These are phyloP conservation scores for Pythium volutum DNA, from an alignment of 352 stramenopile species.

Conservation along the genomic window DNA sequence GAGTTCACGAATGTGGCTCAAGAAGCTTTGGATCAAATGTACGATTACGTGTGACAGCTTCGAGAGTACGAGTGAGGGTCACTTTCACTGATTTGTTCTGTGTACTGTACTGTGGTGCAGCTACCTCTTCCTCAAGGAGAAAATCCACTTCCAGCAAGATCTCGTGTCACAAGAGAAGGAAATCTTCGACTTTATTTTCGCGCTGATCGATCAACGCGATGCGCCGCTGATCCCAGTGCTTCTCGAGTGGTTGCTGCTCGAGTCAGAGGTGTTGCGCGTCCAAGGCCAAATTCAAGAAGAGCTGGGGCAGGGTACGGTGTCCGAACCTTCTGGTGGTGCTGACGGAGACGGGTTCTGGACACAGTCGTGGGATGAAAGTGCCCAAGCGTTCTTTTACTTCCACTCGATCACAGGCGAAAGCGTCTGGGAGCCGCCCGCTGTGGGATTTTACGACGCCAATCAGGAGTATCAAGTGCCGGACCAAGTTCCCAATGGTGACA, in stretches of 20 bases:
- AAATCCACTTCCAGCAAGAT: conserved; percentile 71
- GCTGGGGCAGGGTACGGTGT: conserved; percentile 24
- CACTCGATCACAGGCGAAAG: conserved; percentile 55
- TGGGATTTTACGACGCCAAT: conserved; percentile 65
- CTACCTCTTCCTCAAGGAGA: conserved; percentile 81
- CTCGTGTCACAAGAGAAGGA: conserved; percentile 64
- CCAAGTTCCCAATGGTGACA: neutral
- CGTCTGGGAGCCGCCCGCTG: conserved; percentile 51
- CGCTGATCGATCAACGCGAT: conserved; percentile 51
- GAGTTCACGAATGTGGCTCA: conserved; percentile 55
- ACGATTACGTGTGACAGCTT: conserved; percentile 4
- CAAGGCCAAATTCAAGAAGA: conserved; percentile 67
- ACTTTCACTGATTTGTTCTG: too few relatives aligned
- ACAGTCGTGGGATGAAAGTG: conserved; percentile 61
- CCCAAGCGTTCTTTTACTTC: conserved; percentile 62
- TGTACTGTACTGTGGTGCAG: conserved; percentile 3
- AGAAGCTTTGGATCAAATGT: conserved; percentile 66
- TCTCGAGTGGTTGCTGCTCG: conserved; percentile 75
- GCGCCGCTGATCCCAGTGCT: conserved; percentile 54
- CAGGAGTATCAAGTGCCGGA: conserved; percentile 42
- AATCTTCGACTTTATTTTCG: conserved; percentile 65
- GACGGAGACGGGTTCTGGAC: conserved; percentile 49
- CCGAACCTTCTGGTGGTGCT: neutral
- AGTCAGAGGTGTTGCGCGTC: conserved; percentile 60
- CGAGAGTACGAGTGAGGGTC: neutral